Evolutionary conservation across 306 rosid species (phyloP).

Genomic region (Delonix regia): DNA sequence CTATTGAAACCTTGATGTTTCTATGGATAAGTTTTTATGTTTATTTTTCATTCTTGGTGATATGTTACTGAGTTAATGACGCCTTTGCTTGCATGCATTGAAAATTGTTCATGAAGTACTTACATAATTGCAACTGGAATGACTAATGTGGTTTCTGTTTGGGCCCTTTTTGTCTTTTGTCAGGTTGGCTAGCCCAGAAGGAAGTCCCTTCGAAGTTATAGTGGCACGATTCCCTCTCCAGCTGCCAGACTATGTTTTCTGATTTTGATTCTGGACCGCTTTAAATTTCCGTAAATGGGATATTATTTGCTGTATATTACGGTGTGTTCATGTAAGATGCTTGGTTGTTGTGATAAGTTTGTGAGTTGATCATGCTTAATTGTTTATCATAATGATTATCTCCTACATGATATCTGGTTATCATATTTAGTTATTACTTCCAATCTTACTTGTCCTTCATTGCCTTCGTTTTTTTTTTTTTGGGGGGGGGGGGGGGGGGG

Average conservation of each 20-base stretch:
- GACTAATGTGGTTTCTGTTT: not conserved
- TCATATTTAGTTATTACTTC: too few species aligned
- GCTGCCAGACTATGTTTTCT: slow-evolving; percentile 81
- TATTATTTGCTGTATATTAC: not conserved
- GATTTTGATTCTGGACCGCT: slow-evolving; percentile 37
- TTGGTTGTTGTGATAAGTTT: slow-evolving; percentile 20
- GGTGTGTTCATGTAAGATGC: slow-evolving; percentile 2
- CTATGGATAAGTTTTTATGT: not conserved
- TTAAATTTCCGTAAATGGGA: slow-evolving; percentile 11
- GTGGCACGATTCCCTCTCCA: slow-evolving; percentile 75
- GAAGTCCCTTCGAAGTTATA: slow-evolving; percentile 61
- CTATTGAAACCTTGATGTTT: slow-evolving; percentile 22
- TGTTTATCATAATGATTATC: too few species aligned
- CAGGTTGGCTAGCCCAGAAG: slow-evolving; percentile 61
- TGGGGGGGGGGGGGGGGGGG: too few species aligned
- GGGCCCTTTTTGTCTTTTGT: slow-evolving; percentile 3
- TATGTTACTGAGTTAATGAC: not conserved
- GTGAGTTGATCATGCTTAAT: not conserved
- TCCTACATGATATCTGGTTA: too few species aligned
- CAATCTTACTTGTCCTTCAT: too few species aligned
- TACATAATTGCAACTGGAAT: not conserved
- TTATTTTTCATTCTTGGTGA: not conserved
- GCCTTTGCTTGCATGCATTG: slow-evolving; percentile 3
- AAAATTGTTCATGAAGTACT: slow-evolving; percentile 18
- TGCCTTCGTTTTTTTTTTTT: too few species aligned